phyloP scores from a whole-genome alignment of 2,329 filamentous ascomycete species.

The Fusarium praegraminearum region DNA sequence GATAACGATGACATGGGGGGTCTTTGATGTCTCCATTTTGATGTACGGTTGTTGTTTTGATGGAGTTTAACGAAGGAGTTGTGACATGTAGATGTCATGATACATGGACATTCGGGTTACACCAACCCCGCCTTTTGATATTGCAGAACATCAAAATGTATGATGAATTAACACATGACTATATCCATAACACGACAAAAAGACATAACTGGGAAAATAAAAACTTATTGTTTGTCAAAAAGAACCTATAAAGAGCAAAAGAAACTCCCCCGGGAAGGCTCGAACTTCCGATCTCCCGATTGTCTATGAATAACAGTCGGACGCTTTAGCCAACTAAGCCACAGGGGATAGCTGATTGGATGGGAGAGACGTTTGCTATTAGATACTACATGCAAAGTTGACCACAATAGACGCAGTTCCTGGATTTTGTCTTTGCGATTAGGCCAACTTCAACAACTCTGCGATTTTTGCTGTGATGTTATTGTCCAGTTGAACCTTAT shows the following conservation, averaged over 20 bases:
- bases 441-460: no score
- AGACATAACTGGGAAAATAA: rapidly evolving
- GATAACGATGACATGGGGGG: slow-evolving; percentile 24
- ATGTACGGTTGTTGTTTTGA: not conserved
- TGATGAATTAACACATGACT: not conserved
- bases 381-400: rapidly evolving
- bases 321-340: slow-evolving; percentile 46
- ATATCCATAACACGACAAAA: not conserved
- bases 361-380: rapidly evolving
- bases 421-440: no score
- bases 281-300: slow-evolving; percentile 50
- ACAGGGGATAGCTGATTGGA: slow-evolving; percentile 35
- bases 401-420: no score
- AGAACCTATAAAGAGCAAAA: not conserved
- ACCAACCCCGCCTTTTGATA: not conserved
- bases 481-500: no score
- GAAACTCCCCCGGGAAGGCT: slow-evolving; percentile 47
- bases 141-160: rapidly evolving
- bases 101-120: not conserved
- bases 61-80: rapidly evolving
- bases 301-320: slow-evolving; percentile 44
- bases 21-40: not conserved
- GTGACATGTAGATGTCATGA: not conserved
- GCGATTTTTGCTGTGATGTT: no score
- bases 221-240: rapidly evolving